Evolutionary conservation across 768 basidiomycete genomes (phyloP).

Genomic region (Udeniomyces megalosporus): DNA sequence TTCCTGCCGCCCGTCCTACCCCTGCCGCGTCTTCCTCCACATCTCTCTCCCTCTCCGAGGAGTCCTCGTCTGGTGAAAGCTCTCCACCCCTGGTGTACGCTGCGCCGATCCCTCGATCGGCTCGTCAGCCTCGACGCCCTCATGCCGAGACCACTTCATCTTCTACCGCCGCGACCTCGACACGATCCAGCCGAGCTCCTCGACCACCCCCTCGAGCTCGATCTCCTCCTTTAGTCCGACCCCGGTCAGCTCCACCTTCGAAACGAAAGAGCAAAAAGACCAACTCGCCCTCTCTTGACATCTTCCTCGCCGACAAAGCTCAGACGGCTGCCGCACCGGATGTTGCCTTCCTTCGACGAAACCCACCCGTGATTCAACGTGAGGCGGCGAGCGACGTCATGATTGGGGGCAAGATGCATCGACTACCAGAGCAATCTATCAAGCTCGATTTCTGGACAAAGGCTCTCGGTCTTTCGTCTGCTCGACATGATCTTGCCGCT

Average conservation of each 20-base stretch:
- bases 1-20: background rate
- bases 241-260: conserved; percentile 12
- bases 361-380: background rate
- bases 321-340: background rate
- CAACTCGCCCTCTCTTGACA: background rate
- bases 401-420: conserved; percentile 52
- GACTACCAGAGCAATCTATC: conserved; percentile 81
- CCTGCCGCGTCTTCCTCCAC: background rate
- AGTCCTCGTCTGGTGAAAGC: background rate
- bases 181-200: background rate
- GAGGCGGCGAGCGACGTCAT: conserved; percentile 11
- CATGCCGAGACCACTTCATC: background rate
- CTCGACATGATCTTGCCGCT: background rate
- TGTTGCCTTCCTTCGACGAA: background rate
- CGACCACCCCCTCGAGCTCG: conserved; percentile 4
- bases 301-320: conserved; percentile 5
- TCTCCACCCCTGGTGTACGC: background rate
- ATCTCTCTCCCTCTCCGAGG: background rate
- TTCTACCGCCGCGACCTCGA: background rate
- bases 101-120: background rate
- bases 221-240: background rate
- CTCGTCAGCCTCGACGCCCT: background rate
- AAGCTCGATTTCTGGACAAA: conserved; percentile 93
- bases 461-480: conserved; percentile 17
- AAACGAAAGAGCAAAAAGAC: conserved; percentile 3